phyloP scores from a whole-genome alignment of 2,329 filamentous ascomycete species.

The Alternaria ethzedia region DNA sequence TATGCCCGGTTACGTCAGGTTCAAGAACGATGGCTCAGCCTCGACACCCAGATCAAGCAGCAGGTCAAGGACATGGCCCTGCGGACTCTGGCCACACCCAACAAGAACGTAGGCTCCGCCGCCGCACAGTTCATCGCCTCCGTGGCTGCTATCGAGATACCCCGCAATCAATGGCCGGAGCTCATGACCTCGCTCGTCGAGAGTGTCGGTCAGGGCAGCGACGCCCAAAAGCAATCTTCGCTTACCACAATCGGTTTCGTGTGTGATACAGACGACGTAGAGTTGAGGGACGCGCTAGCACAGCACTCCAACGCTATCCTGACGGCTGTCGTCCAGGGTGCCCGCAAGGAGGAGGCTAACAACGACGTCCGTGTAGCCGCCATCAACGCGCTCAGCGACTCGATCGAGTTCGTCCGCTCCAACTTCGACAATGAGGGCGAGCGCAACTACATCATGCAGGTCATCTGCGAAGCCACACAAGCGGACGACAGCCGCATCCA shows the following conservation, averaged over 20 bases:
- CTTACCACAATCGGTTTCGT: conserved; percentile 98
- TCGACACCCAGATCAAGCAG: conserved; percentile 80
- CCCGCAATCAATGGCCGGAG: conserved; percentile 90
- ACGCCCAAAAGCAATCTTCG: conserved; percentile 92
- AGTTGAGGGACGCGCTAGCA: conserved; percentile 80
- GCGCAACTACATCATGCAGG: conserved; percentile 99
- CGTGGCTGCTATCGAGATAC: conserved; percentile 93
- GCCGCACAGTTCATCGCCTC: conserved; percentile 95
- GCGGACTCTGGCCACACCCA: conserved; percentile 80
- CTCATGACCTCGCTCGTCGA: conserved; percentile 88
- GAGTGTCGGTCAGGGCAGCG: conserved; percentile 85
- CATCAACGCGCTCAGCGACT: conserved; percentile 92
- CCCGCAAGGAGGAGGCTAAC: conserved; percentile 94
- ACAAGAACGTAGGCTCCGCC: conserved; percentile 83
- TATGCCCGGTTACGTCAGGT: conserved; percentile 84
- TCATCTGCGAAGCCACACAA: conserved; percentile 98
- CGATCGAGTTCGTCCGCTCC: conserved; percentile 94
- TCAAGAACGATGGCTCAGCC: conserved; percentile 89
- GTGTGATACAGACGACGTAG: conserved; percentile 91
- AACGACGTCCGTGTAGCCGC: conserved; percentile 88
- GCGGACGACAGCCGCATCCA: conserved; percentile 89
- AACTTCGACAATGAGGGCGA: conserved; percentile 99
- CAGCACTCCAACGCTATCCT: conserved; percentile 96
- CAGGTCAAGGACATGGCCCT: conserved; percentile 91
- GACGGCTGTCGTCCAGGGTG: conserved; percentile 96